Base-by-base conservation (phyloP, 148 eudicot species). In the Salicornia ramosissima region DNA sequence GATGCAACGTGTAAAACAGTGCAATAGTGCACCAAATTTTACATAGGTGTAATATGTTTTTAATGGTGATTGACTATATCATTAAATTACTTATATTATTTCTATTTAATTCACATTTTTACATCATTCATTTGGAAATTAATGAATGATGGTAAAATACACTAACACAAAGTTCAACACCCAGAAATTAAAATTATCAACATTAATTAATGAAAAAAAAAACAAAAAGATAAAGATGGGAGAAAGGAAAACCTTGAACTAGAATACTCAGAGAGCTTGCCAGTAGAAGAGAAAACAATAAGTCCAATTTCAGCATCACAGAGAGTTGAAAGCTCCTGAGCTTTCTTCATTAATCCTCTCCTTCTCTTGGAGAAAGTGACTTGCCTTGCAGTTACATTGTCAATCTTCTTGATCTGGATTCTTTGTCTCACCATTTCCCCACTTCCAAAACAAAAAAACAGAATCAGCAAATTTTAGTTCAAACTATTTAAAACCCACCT, bases 221-320 rank as follows among this genome's bases (percentile, higher is more conserved):
- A 2, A 10, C 4, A 50, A 2, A 55, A 19, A 18, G 12, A 68
- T 4, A 28, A 21, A 24, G 7, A 30, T 25, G n/a, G n/a, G n/a
- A 57, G 65, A 47, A 21, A 11, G 15, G 4, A 36, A 36, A 40
- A 80, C 84, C 84, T 77, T 74, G 81, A 61, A 66, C 63, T 77
- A 13, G 77, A 74, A 59, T 63, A 81, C 22, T 81, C 79, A 58
- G 72, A 81, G 31, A 81, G 77, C 28, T 81, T 81, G 52, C 81
- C 81, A 64, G 84, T 78, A 22, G 84, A 81, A 63, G 84, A 78
- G 77, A 81, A 81, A 65, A 81, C 57, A 51, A 82, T 72, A 51
- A 81, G 81, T 3, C 79, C 84, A 75, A 82, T 71, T 34, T 81
- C 81, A 30, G 84, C 84, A 75, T 81, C 84, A 68, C 84, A 81